phyloP scores from a whole-genome alignment of 225 moss, liverwort and hornwort genomes.

The Anthoceros angustus region DNA sequence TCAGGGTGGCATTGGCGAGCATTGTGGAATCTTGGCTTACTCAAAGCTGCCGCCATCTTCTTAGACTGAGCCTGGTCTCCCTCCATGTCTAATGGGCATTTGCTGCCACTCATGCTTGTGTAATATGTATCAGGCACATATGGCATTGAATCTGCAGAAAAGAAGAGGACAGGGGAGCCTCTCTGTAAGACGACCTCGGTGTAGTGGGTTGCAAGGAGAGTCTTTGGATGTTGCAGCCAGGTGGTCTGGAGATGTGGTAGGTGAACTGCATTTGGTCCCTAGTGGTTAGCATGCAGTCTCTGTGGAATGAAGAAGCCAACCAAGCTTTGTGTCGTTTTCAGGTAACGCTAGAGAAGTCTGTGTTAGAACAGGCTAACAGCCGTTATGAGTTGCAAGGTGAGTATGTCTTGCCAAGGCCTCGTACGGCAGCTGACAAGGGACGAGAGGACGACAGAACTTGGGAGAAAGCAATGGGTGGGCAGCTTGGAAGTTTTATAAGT shows the following conservation, averaged over 20 bases:
- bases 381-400: slow-evolving; percentile 94
- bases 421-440: slow-evolving; percentile 66
- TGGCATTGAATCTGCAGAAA: slow-evolving; percentile 74
- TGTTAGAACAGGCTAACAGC: slow-evolving; percentile 75
- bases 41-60: not conserved
- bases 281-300: not conserved
- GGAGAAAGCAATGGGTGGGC: slow-evolving; percentile 94
- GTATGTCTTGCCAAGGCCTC: slow-evolving; percentile 91
- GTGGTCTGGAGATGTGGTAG: slow-evolving; percentile 99
- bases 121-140: slow-evolving; percentile 47
- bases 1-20: no score
- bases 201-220: slow-evolving; percentile 90
- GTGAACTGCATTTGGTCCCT: not conserved
- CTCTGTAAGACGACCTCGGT: slow-evolving; percentile 69
- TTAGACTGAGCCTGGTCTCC: not conserved
- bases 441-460: slow-evolving; percentile 61
- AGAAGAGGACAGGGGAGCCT: slow-evolving; percentile 92
- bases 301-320: not conserved
- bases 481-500: slow-evolving; percentile 75
- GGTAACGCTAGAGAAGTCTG: slow-evolving; percentile 89
- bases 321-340: slow-evolving; percentile 12
- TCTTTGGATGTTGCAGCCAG: slow-evolving; percentile 82
- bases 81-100: not conserved
- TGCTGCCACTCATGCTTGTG: not conserved
- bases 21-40: not conserved